Evolutionary conservation across 2,329 filamentous ascomycete genomes (phyloP), one percentile per base, ranked within the genome.

Genomic region (Lasiodiplodia theobromae): DNA sequence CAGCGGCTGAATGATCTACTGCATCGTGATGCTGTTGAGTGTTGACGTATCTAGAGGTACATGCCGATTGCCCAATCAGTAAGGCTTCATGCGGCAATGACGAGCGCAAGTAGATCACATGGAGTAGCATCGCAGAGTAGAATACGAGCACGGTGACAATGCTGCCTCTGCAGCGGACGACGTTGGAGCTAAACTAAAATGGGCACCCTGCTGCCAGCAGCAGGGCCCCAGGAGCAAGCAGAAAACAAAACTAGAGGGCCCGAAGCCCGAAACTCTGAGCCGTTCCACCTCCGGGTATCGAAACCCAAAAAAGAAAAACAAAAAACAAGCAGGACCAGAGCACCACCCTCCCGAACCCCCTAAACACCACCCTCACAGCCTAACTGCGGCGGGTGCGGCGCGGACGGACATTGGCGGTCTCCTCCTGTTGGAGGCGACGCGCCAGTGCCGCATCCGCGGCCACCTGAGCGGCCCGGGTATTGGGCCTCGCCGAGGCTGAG

Each of bases 361-460:
- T 8, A 34, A 34, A 34, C 40, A 31, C 28, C 25, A 12, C 53
- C 16, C 21, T n/a, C 28, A 37, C 28, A 18, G 23, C 57, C 38
- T 47, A 63, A 37, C 58, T 28, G 16, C 60, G 60, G 12, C 28
- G 47, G 21, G 47, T 16, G 11, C 60, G 60, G 60, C 60, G 60
- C 8, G 69, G 69, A 16, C 70, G 73, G 12, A 74, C 71, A 25
- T 75, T 71, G 11, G 77, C 76, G 66, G 86, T 85, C 71, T 86
- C 84, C 71, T 88, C 82, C 40, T 85, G 79, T 72, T 91, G 89
- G 63, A 91, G 79, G 56, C 79, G 79, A 53, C 83, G 79, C 40
- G 89, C 89, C 53, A 91, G 76, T 56, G 84, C 81, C 16, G 83
- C 86, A 74, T 87, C 85, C 3, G 76, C 72, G 6, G 76, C 76